phyloP scores from a whole-genome alignment of 371 early-diverging fungal genomes.

The Umbelopsis sp. region DNA sequence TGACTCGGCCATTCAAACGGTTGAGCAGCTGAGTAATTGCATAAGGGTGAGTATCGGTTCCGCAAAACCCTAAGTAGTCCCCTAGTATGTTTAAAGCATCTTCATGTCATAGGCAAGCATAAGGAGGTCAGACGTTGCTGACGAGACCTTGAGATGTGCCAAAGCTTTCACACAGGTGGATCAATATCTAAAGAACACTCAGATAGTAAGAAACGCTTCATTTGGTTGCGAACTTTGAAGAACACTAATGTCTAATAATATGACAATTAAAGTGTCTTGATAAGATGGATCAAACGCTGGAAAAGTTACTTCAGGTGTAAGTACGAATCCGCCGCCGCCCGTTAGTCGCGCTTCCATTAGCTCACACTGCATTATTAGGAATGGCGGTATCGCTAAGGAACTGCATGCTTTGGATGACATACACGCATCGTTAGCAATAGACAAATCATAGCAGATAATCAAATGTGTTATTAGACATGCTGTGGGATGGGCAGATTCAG shows the following conservation, averaged over 20 bases:
- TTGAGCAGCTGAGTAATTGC: neutral
- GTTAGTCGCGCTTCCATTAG: neutral
- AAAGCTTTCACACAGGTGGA: conserved; percentile 12
- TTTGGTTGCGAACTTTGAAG: neutral
- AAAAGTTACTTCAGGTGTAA: conserved; percentile 1
- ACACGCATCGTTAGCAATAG: neutral
- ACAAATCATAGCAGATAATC: neutral
- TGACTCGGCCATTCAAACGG: neutral
- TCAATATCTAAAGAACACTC: conserved; percentile 10
- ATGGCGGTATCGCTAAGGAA: conserved; percentile 2
- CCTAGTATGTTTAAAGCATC: neutral
- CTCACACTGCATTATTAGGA: neutral
- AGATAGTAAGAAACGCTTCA: neutral
- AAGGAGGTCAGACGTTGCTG: neutral
- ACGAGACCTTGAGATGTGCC: neutral
- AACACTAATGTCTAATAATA: neutral
- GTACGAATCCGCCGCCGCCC: neutral
- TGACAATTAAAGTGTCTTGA: neutral
- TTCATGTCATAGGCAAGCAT: neutral
- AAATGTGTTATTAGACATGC: no score
- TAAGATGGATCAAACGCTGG: neutral
- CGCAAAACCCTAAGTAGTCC: no score
- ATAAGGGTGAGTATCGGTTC: neutral
- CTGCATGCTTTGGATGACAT: neutral
- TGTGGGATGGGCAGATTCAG: no score